Evolutionary conservation across 1,284 basidiomycete species (phyloP), one percentile per base, ranked within the genome.

Genomic region (Baeospora myosura): DNA sequence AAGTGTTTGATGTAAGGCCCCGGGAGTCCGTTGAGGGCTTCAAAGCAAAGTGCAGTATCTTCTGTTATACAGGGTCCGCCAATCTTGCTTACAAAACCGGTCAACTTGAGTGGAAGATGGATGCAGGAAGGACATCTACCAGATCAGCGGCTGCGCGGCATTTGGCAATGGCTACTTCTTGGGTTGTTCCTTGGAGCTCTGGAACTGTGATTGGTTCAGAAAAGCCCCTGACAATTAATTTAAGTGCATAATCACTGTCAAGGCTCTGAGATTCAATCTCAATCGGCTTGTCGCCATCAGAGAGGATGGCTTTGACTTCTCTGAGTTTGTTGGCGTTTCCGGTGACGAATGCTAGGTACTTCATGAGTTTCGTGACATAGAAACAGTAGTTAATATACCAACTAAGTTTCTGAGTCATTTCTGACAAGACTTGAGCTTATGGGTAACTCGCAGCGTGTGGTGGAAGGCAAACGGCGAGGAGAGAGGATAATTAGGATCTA

Each of bases 1-100:
- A 97, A 97, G 55, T 91, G 75, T 58, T 98, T 98, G 72, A 98
- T 96, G 64, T 97, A 98, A 0, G 94, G 93, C 0, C 95, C 96
- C 1, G 95, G 95, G 4, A 98, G 76, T 0, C 91, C 94, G 29
- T 81, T 77, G 25, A 98, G 68, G 0, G 94, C 93, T 50, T 84
- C 78, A 57, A 93, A 98, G 55, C 85, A 89, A 3, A 98, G 76
- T 0, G 95, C 92, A 0, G 95, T 98, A 60, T 98, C 96, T 64
- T 98, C 95, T 0, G 93, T 98, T 49, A 98, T 91, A 56, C 91
- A 95, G 3, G 94, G 85, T 0, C 84, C 81, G 8, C 81, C 78
- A 24, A 91, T 66, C 84, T 87, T 44, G n/a, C n/a, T n/a, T n/a
- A 16, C 21, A 39, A 17, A 20, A 24, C 14, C 21, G 20, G 23